Conservation (phyloP, 257 asterid species). For the Jaltomata sinuosa region DNA sequence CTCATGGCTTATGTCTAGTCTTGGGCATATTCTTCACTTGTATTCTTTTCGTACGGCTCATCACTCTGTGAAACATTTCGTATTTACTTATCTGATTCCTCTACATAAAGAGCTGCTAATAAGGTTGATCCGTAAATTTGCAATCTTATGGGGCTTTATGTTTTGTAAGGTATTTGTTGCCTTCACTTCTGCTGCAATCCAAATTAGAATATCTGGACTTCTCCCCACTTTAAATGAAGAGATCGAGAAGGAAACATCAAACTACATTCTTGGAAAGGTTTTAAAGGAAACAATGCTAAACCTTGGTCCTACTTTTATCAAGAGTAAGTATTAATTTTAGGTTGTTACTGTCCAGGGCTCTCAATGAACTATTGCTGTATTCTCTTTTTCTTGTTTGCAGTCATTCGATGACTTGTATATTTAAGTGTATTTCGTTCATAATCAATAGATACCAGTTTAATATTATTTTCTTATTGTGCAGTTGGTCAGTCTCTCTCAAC, state of each 20-base stretch:
- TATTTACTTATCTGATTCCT: background rate
- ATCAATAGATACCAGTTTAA: constrained; percentile 3
- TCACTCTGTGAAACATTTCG: background rate
- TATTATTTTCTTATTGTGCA: constrained; percentile 27
- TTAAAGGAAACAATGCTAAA: constrained; percentile 80
- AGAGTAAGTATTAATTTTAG: constrained; percentile 39
- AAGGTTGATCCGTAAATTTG: constrained; percentile 7
- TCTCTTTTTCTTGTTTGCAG: background rate
- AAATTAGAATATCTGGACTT: constrained; percentile 51
- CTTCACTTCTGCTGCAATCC: constrained; percentile 68
- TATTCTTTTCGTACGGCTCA: background rate
- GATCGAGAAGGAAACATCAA: constrained; percentile 35
- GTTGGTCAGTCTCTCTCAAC: constrained; percentile 98
- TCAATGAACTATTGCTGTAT: background rate
- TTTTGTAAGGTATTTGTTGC: constrained; percentile 74
- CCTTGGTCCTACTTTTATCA: constrained; percentile 94
- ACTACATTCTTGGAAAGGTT: constrained; percentile 56
- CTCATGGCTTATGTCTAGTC: background rate
- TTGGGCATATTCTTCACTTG: background rate
- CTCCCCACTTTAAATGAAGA: constrained; percentile 31
- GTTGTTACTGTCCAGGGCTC: background rate
- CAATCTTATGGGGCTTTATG: constrained; percentile 23
- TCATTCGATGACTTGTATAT: background rate
- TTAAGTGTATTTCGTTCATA: background rate
- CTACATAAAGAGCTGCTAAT: background rate